Base-by-base conservation (phyloP, 2,329 filamentous ascomycete species). In the Seiridium cupressi region DNA sequence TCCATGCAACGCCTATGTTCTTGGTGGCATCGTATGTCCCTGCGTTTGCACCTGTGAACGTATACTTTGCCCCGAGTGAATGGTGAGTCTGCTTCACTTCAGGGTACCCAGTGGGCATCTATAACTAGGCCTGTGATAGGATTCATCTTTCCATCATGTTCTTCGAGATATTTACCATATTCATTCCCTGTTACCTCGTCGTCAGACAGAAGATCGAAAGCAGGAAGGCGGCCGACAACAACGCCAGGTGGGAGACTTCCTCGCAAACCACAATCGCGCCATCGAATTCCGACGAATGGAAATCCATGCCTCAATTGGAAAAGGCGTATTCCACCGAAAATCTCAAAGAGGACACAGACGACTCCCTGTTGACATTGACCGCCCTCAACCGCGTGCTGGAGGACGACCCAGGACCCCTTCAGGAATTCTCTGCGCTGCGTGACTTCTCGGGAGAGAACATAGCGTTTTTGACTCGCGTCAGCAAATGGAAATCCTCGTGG, bases 361-460 rank as follows among this genome's bases (percentile, higher is more conserved):
- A 80, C 51, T 77, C 76, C 40, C 74, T 83, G 53, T 76, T 81
- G 61, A 81, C 81, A 26, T 83, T 84, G 79, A 77, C 79, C 47
- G 84, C 86, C 0, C 79, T 90, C 2, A 87, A 90, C 63, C 78
- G 84, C 61, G 84, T 86, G 4, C 76, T 91, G 0, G 76, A 81
- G 58, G 77, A 80, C 55, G 87, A 89, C 68, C 83, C 85, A 0
- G 76, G 80, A 4, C 84, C 84, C 0, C 78, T 91, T 0, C 84
- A 88, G 59, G 74, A 85, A 57, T 91, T 89, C 69, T 87, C 88
- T 0, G 87, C 87, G 0, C 77, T 84, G 1, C 80, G 82, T 42
- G 88, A 90, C 65, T 90, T 90, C 68, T 89, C 87, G 0, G 88
- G 87, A 11, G 88, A 91, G 70, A 91, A 91, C 68, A 87, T 90